Base-by-base conservation (phyloP, 1,284 basidiomycete species). In the Inonotus obliquus region DNA sequence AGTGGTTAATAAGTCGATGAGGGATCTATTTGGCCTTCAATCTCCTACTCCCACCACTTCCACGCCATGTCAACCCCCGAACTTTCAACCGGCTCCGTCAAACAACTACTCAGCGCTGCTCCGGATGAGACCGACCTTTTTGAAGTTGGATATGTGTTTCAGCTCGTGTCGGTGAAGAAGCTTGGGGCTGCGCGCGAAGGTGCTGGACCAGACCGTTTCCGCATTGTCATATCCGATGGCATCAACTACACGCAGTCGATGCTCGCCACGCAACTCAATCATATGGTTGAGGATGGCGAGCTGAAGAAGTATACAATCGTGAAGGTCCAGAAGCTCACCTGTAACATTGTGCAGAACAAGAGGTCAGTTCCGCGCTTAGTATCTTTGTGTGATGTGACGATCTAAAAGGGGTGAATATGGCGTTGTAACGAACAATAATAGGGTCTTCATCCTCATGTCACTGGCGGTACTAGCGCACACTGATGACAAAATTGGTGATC, bases 191-290 rank as follows among this genome's bases (percentile, higher is more conserved):
- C 78, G 68, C 63, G 65, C 14, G 65, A 59, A 69, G 75, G 71
- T 65, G 74, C 75, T 73, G 52, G 73, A 27, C 67, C 77, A 45
- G 86, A 89, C 68, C 79, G 89, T 64, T 87, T 83, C 73, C 84
- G 89, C 63, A 80, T 90, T 62, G 87, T 91, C 68, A 75, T 91
- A 37, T 91, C 89, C 1, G 95, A 97, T 72, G 93, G 95, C 51
- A 76, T 80, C 37, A 76, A 91, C 69, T 96, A 92, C 71, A 80
- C 92, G 57, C 95, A 96, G 74, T 88, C 92, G 35, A 98, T 99
- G 97, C 81, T 99, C 44, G 93, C 94, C 3, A 97, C 96, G 0
- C 92, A 95, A 72, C 81, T 96, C 57, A 98, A 98, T 70, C 69
- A 81, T 19, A 75, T 93, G 65, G 87, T 97, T 37, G 81, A 88